phyloP scores from a whole-genome alignment of 2,329 filamentous ascomycete species.

The Trichophyton benhamiae region DNA sequence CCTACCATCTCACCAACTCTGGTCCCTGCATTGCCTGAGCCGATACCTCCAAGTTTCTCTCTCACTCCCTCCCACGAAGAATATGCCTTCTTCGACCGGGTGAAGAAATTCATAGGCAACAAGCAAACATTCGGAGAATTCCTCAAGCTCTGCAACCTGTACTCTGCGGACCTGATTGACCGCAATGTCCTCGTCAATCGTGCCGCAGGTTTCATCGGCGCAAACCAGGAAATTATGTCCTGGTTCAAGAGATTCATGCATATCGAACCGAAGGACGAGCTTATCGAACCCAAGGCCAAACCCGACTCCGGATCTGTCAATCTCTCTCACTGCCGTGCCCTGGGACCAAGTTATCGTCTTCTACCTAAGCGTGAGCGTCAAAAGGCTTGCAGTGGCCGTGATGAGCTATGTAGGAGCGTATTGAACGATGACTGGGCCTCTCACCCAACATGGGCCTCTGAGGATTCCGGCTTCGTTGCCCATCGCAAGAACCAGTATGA shows the following conservation, averaged over 20 bases:
- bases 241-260: conserved; percentile 80
- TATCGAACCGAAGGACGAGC: conserved; percentile 57
- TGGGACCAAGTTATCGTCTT: conserved; percentile 87
- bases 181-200: conserved; percentile 70
- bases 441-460: conserved; percentile 95
- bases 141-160: conserved; percentile 90
- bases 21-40: conserved; percentile 76
- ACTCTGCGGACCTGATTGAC: conserved; percentile 84
- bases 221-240: conserved; percentile 74
- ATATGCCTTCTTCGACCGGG: conserved; percentile 84
- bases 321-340: conserved; percentile 85
- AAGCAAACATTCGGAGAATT: conserved; percentile 91
- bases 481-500: conserved; percentile 95
- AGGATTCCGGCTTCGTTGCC: conserved; percentile 94
- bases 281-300: conserved; percentile 65
- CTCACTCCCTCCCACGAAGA: conserved; percentile 71
- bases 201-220: conserved; percentile 72
- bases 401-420: conserved; percentile 85
- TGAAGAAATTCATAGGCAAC: conserved; percentile 92
- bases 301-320: conserved; percentile 69
- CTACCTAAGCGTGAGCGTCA: conserved; percentile 82
- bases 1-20: conserved; percentile 66
- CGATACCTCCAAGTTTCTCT: conserved; percentile 63
- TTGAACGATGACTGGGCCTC: conserved; percentile 98
- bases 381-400: conserved; percentile 83